Conservation (phyloP, 495 filamentous ascomycete genomes). For the Xylaria grammica region DNA sequence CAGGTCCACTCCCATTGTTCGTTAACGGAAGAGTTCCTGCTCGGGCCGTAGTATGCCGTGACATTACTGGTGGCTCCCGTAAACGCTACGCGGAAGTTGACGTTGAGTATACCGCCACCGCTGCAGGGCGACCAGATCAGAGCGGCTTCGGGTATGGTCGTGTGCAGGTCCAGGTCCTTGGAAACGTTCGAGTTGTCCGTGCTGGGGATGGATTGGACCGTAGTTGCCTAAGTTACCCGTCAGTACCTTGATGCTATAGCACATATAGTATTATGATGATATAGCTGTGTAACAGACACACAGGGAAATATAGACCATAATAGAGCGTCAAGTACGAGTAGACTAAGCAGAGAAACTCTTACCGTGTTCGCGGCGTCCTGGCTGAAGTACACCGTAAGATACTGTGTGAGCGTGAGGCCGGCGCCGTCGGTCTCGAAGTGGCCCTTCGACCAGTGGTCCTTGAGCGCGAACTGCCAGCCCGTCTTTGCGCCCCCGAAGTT, state of each 20-base stretch:
- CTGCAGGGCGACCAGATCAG: slow-evolving; percentile 11
- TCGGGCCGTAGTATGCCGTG: slow-evolving; percentile 8
- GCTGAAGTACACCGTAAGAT: slow-evolving; percentile 16
- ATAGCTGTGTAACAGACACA: no score
- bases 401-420: slow-evolving; percentile 8
- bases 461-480: slow-evolving; percentile 18
- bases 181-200: slow-evolving; percentile 1
- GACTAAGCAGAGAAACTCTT: background rate
- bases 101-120: slow-evolving; percentile 3
- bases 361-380: slow-evolving; percentile 6
- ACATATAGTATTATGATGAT: no score
- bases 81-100: slow-evolving; percentile 16
- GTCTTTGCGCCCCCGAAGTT: background rate
- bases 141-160: background rate
- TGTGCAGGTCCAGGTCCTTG: slow-evolving; percentile 7
- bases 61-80: background rate
- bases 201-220: background rate
- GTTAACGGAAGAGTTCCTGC: background rate
- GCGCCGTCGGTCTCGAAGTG: slow-evolving; percentile 1
- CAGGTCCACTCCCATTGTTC: slow-evolving; percentile 15
- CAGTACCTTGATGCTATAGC: background rate
- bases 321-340: no score
- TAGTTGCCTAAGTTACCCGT: background rate
- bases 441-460: slow-evolving; percentile 13
- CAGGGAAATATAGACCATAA: background rate